Percentiles rank a stretch among this genome's conserved stretches.
phyloP scores from a whole-genome alignment of 768 basidiomycete genomes.

The Erythrobasidium yunnanense region DNA sequence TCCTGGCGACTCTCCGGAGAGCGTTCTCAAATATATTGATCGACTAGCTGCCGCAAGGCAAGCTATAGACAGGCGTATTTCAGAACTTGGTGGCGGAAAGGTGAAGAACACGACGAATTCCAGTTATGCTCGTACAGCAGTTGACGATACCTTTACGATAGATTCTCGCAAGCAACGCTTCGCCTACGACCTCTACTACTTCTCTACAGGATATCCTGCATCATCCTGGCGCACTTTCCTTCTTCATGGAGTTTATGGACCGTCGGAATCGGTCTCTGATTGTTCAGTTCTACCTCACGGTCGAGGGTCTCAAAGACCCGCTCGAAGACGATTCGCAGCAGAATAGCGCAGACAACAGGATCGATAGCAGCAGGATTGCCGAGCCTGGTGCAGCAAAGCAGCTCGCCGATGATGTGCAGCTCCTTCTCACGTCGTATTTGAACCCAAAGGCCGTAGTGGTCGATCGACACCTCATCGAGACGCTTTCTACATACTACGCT shows the following conservation, averaged over 20 bases:
- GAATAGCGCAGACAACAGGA: too few species aligned
- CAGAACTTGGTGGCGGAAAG: slow-evolving; percentile 60
- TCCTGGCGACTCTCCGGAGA: neutral
- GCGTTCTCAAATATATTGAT: slow-evolving; percentile 56
- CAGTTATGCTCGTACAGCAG: neutral
- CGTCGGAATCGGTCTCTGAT: slow-evolving; percentile 68
- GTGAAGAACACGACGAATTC: slow-evolving; percentile 29
- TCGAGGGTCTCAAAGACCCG: slow-evolving; percentile 96
- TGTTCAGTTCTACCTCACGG: slow-evolving; percentile 94
- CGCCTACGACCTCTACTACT: slow-evolving; percentile 46
- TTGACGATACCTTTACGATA: too few species aligned
- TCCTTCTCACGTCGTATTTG: slow-evolving; percentile 84
- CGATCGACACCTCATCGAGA: slow-evolving; percentile 57
- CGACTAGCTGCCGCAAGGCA: slow-evolving; percentile 79
- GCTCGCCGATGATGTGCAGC: slow-evolving; percentile 66
- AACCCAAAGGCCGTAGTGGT: slow-evolving; percentile 51
- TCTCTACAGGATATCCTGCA: slow-evolving; percentile 67
- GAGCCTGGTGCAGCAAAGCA: slow-evolving; percentile 48
- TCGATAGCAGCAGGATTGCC: slow-evolving; percentile 44
- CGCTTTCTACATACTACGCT: too few species aligned
- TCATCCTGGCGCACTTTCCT: slow-evolving; percentile 80
- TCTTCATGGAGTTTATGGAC: slow-evolving; percentile 99
- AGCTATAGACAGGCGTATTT: slow-evolving; percentile 74
- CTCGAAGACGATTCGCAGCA: slow-evolving; percentile 70
- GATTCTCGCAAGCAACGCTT: too few species aligned